These are phyloP conservation scores for Elongisporangium senticosum DNA, from an alignment of 352 stramenopile species.

Conservation along the genomic window DNA sequence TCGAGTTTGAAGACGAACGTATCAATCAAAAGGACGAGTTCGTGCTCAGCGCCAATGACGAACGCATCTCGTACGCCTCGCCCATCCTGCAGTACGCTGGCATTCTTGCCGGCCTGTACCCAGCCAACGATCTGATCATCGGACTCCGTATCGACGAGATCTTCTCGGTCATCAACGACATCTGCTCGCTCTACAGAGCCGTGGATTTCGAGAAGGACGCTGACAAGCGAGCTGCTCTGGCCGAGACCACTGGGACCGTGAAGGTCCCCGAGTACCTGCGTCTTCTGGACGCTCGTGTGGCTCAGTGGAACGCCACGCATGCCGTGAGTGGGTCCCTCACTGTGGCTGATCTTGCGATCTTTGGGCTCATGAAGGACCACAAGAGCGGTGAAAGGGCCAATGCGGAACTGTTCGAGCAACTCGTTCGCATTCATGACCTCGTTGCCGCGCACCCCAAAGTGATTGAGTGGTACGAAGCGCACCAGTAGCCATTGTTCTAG, in stretches of 20 bases:
- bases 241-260: conserved; percentile 1
- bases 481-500: not conserved
- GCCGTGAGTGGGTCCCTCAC: conserved; percentile 20
- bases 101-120: conserved; percentile 38
- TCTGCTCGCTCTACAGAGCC: conserved; percentile 21
- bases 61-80: conserved; percentile 36
- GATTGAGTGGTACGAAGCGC: conserved; percentile 19
- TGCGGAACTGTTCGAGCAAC: conserved; percentile 19
- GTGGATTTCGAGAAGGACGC: conserved; percentile 23
- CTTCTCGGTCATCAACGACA: conserved; percentile 34
- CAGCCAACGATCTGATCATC: conserved; percentile 17
- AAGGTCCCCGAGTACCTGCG: conserved; percentile 25
- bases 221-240: conserved; percentile 6
- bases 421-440: conserved; percentile 19
- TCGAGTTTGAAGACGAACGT: conserved; percentile 43
- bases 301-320: conserved; percentile 16
- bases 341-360: conserved; percentile 40
- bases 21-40: conserved; percentile 3
- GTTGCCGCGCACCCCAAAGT: conserved; percentile 30
- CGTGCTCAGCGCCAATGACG: conserved; percentile 33
- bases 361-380: conserved; percentile 17
- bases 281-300: conserved; percentile 29
- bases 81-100: conserved; percentile 61
- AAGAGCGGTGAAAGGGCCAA: conserved; percentile 18
- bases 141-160: conserved; percentile 37